Evolutionary conservation across 208 protist genomes (phyloP).

Genomic region (Trypanosomatidae sp.): DNA sequence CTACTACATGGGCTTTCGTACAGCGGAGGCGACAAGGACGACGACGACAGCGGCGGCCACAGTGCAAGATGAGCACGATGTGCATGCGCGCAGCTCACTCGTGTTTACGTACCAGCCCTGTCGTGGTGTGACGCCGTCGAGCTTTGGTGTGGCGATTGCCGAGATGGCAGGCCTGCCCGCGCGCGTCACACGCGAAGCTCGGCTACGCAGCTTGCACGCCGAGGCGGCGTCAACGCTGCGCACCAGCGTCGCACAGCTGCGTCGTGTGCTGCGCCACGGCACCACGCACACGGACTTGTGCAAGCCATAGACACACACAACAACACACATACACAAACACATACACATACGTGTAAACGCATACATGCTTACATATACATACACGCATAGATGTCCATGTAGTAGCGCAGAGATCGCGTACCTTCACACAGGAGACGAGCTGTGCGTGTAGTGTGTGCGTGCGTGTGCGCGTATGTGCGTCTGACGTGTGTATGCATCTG

Average conservation of each 20-base stretch:
- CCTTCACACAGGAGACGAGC: background rate
- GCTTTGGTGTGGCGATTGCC: conserved; percentile 88
- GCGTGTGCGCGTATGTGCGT: no score
- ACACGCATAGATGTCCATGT: background rate
- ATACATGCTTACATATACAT: background rate
- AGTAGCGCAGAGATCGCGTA: background rate
- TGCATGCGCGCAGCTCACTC: conserved; percentile 4
- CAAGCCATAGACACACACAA: background rate
- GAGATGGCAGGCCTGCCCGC: conserved; percentile 62
- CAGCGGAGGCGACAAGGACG: conserved; percentile 33
- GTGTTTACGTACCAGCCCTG: conserved; percentile 80
- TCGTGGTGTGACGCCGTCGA: conserved; percentile 70
- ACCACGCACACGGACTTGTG: background rate
- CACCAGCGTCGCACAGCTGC: conserved; percentile 11
- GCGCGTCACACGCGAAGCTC: conserved; percentile 43
- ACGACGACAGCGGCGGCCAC: background rate
- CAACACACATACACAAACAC: background rate
- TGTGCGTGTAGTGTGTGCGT: background rate
- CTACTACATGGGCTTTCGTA: conserved; percentile 77
- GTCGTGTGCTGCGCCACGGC: conserved; percentile 2
- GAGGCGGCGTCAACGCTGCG: conserved; percentile 26
- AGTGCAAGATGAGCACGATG: background rate
- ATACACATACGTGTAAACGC: background rate
- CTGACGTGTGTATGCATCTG: no score
- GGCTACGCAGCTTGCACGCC: conserved; percentile 21